Evolutionary conservation across 1,284 basidiomycete genomes (phyloP), one percentile per base, ranked within the genome.

Genomic region (Meripilus lineatus): DNA sequence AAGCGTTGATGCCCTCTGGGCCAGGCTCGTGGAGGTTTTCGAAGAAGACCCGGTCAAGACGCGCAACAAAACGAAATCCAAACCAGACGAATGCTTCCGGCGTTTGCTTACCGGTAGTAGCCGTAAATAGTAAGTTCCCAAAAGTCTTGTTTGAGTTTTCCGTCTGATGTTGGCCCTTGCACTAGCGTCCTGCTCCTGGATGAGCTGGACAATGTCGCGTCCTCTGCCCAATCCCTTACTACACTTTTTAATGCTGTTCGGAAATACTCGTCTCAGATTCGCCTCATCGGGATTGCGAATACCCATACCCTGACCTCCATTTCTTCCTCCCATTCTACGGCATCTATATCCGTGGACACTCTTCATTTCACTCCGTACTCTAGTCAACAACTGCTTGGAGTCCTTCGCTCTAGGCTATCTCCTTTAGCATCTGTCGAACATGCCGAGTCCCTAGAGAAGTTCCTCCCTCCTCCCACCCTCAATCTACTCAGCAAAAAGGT

Each of bases 221-320:
- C 77, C 1, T 77, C 76, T 2, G 56, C 76, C 1, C 74, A 78
- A 48, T 63, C 72, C 5, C 67, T 89, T 20, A 62, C 72, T 1
- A 65, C 78, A 6, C 64, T 90, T 35, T 88, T 89, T 59, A 71
- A 76, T 2, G 67, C 89, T 15, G 72, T 82, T 10, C 69, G 74
- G 36, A 62, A 72, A 2, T 64, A 74, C 44, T 59, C 72, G 1
- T 58, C 69, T 8, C 67, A 63, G 34, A 56, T 89, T 39, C 77
- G 85, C 34, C 65, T 86, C 32, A 79, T 90, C 49, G 86, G 83
- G 39, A 89, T 90, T 54, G 87, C 87, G 23, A 90, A 90, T 51
- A 89, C 85, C 0, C 87, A 90, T 56, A 89, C 87, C 4, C 75
- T 90, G 11, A 80, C 83, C 2, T 72, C 80, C 2, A 68, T 74